Base-by-base conservation (phyloP, 106 monocot species). In the Allium fistulosum region DNA sequence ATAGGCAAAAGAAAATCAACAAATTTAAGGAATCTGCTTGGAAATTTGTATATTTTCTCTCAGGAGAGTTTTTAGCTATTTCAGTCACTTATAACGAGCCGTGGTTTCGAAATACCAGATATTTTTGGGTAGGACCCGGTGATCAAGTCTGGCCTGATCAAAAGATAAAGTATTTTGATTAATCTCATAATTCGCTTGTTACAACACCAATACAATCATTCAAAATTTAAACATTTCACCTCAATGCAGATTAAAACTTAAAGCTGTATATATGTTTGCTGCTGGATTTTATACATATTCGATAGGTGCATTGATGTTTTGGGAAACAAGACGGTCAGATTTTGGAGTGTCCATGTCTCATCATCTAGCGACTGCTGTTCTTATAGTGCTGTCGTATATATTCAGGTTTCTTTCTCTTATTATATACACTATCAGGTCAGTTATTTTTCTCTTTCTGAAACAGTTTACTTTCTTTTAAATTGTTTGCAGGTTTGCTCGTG, bases 21-120 rank as follows among this genome's bases (percentile, higher is more conserved):
- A 94, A 91, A 62, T 94, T 94, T 62, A 94, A 94, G 79, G 95
- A 95, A 74, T 91, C 95, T 45, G 91, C 91, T 18, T 95, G 91
- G 91, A 95, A 95, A 59, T 91, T 69, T 70, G 45, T 88, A 49
- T 95, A 91, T 80, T 95, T 79, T 86, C 77, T 86, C 28, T 88
- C 95, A 11, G 81, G 55, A 13, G 96, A 91, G 68, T 16, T 84
- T 73, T 71, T 96, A 6, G 68, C 84, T 70, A 48, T 91, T 5
- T 81, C 64, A 69, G 91, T 91, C 65, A 96, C 96, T 63, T 83
- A 96, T 69, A 71, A 82, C 46, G 96, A 96, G 46, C 82, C 91
- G 66, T 96, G 91, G 96, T 86, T 96, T 71, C 88, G 66, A 69
- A 88, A 76, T 79, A 86, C 96, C 47, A 83, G 58, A 61, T 84